Evolutionary conservation across 1,139 yeast species (phyloP), one percentile per base, ranked within the genome.

Genomic region (Taphrina flavorubra): DNA sequence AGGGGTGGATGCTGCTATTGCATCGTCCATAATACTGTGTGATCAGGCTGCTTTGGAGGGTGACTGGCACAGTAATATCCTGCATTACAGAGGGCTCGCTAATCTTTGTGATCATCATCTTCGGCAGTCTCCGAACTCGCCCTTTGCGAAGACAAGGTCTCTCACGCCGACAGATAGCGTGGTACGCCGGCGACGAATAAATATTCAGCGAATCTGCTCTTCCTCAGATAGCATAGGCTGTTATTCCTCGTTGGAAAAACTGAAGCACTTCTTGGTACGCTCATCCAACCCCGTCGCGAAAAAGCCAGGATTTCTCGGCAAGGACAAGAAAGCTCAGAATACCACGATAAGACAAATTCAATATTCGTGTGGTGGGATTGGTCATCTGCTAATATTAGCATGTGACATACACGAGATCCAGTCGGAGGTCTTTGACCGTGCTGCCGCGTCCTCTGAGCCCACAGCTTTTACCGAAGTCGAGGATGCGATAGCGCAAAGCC

Each of bases 1-100:
- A 16, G 55, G 44, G 7, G 46, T 57, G 4, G 61, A 63, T 51
- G 61, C 61, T 40, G 67, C 61, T n/a, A 55, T 63, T 13, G 67
- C 61, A 6, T 31, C 67, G 7, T 56, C 67, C 6, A 63, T 63
- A 13, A 46, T 63, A 4, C 25, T 63, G 13, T 55, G 60, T 13
- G 67, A 63, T 36, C 67, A 63, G 37, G 67, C 67, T 44, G 67
- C 67, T 6, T 13, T 44, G 18, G 67, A 63, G 18, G 67, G 67
- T 18, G 67, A 63, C 56, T 63, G 67, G 67, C 67, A 46, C 36
- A 58, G 59, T 36, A 63, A 40, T 37, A 63, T 57, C 11, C 39
- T 63, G 14, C 67, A 63, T 55, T 44, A 42, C n/a, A 49, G 67
- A 6, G 67, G 67, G 16, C 44, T 63, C n/a, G 46, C 31, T 10